Evolutionary conservation across 2,329 filamentous ascomycete genomes (phyloP).

Genomic region (Colletotrichum higginsianum): DNA sequence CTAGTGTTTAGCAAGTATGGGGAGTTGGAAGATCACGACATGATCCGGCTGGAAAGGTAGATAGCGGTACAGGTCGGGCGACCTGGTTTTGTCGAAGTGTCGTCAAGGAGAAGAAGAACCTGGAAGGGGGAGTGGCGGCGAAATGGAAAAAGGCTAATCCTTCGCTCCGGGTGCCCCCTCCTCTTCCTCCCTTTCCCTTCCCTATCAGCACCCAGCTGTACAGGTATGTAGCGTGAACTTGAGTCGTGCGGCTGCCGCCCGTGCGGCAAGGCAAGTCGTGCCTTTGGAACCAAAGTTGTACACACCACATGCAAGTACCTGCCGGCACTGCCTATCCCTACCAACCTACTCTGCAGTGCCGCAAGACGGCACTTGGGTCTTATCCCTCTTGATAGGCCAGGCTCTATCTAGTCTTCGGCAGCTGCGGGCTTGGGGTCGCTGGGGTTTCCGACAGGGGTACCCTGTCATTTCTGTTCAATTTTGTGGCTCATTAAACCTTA

Average conservation of each 20-base stretch:
- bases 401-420: slow-evolving; percentile 25
- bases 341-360: too few relatives aligned
- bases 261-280: background rate
- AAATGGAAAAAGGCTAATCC: slow-evolving; percentile 8
- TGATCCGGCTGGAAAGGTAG: background rate
- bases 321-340: background rate
- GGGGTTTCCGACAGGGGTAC: slow-evolving; percentile 12
- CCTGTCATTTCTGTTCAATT: background rate
- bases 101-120: background rate
- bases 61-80: background rate
- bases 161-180: background rate
- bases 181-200: background rate
- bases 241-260: slow-evolving; percentile 1
- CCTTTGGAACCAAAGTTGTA: background rate
- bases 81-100: slow-evolving; percentile 1
- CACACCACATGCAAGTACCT: too few relatives aligned
- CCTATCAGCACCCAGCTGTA: background rate
- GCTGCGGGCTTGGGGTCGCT: slow-evolving; percentile 19
- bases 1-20: slow-evolving; percentile 1
- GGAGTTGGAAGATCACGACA: slow-evolving; percentile 19
- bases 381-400: background rate
- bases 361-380: background rate
- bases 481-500: slow-evolving; percentile 41
- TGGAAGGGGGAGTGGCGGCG: background rate
- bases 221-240: slow-evolving; percentile 11